phyloP scores from a whole-genome alignment of 345 rosid genomes.

The Populus ilicifolia region DNA sequence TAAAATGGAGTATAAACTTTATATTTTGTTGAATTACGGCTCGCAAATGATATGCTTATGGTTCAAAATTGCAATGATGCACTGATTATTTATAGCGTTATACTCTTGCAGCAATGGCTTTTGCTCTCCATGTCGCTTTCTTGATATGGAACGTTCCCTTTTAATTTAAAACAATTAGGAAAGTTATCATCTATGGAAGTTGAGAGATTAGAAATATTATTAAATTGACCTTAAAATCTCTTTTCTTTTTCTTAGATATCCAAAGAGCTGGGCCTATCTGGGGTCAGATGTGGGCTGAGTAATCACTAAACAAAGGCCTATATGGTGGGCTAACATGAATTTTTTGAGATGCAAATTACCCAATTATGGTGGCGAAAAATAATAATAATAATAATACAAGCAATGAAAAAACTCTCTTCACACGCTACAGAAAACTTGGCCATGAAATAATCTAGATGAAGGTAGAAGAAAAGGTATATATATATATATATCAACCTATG shows the following conservation, averaged over 20 bases:
- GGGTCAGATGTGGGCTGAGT: neutral
- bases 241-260: too few species aligned
- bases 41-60: neutral
- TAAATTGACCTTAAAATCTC: neutral
- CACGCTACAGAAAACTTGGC: too few species aligned
- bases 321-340: neutral
- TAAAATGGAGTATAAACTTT: neutral
- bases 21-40: neutral
- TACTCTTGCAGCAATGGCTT: neutral
- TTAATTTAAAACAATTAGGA: neutral
- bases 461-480: too few species aligned
- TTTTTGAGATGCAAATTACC: neutral
- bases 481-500: too few species aligned
- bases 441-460: too few species aligned
- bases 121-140: neutral
- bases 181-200: neutral
- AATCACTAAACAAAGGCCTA: too few species aligned
- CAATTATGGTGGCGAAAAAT: too few species aligned
- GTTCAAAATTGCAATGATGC: neutral
- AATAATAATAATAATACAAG: too few species aligned
- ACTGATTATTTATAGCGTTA: neutral
- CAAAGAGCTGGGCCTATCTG: neutral
- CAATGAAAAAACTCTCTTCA: too few species aligned
- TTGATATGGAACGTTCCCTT: neutral
- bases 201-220: too few species aligned